Evolutionary conservation across 108 stramenopile species (phyloP).

Genomic region (Mayamaea pseudoterrestris): DNA sequence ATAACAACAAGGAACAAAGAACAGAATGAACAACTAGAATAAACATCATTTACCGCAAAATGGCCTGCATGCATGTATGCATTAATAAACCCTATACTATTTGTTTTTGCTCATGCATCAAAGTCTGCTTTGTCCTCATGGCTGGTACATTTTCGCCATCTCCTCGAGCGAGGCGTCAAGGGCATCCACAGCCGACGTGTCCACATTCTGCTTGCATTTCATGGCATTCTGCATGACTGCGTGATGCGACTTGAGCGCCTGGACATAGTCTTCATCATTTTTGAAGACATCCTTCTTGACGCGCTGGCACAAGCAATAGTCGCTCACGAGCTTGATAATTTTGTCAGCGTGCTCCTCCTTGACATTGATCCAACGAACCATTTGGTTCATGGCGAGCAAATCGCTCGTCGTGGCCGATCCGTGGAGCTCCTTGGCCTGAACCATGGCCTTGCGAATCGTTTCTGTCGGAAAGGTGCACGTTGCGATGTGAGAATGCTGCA

Average conservation of each 20-base stretch:
- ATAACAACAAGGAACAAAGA: too few species aligned
- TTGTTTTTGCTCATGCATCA: too few species aligned
- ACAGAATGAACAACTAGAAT: too few species aligned
- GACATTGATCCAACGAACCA: constrained; percentile 70
- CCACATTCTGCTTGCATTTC: constrained; percentile 67
- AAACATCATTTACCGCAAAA: too few species aligned
- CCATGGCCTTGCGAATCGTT: constrained; percentile 72
- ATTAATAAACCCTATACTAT: too few species aligned
- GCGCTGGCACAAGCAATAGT: constrained; percentile 73
- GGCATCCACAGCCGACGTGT: constrained; percentile 39
- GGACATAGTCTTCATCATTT: constrained; percentile 44
- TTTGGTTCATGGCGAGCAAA: constrained; percentile 52
- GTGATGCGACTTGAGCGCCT: constrained; percentile 67
- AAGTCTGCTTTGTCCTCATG: too few species aligned
- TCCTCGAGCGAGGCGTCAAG: constrained; percentile 61
- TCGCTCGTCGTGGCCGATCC: constrained; percentile 22
- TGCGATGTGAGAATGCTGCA: too few species aligned
- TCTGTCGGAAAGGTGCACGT: too few species aligned
- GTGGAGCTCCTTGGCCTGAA: constrained; percentile 46
- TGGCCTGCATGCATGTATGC: too few species aligned
- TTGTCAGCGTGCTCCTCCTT: constrained; percentile 67
- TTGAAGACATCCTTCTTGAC: constrained; percentile 58
- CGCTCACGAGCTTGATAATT: constrained; percentile 51
- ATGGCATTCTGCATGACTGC: constrained; percentile 69
- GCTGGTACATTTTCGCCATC: constrained; percentile 72